phyloP scores from a whole-genome alignment of 352 stramenopile species.

The Phytophthora kernoviae region DNA sequence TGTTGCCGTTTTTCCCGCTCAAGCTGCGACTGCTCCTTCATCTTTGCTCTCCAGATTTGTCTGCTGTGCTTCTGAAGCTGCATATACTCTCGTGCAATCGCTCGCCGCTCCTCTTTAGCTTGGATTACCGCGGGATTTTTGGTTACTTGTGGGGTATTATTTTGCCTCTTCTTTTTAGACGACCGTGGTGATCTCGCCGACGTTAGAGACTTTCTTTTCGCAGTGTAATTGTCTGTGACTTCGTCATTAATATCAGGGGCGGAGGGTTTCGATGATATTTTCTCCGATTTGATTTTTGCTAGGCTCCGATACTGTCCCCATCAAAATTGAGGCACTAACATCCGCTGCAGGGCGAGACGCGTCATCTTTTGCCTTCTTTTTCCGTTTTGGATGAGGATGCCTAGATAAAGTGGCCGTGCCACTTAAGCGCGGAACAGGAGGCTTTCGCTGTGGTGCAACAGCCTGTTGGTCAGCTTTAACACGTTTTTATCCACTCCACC shows the following conservation, averaged over 20 bases:
- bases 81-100: slow-evolving; percentile 70
- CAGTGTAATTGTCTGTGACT: background rate
- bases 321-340: slow-evolving; percentile 33
- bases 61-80: slow-evolving; percentile 62
- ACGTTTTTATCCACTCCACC: background rate
- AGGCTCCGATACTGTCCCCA: slow-evolving; percentile 7
- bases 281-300: background rate
- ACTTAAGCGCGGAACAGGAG: slow-evolving; percentile 61
- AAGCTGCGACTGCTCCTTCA: slow-evolving; percentile 40
- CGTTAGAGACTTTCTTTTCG: slow-evolving; percentile 18
- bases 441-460: slow-evolving; percentile 46
- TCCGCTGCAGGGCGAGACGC: slow-evolving; percentile 1
- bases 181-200: slow-evolving; percentile 7
- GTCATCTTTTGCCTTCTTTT: slow-evolving; percentile 13
- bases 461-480: slow-evolving; percentile 2
- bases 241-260: background rate
- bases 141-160: background rate
- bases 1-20: slow-evolving; percentile 46
- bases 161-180: slow-evolving; percentile 22
- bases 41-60: slow-evolving; percentile 34
- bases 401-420: slow-evolving; percentile 8
- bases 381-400: slow-evolving; percentile 8
- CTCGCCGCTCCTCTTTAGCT: slow-evolving; percentile 53
- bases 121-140: slow-evolving; percentile 8
- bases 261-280: background rate